Evolutionary conservation across 306 rosid genomes (phyloP).

Genomic region (barrel medic (Medicago truncatula)): MtrunA17r5.0-ANR NC_053045.1:63907501-63908000

Average conservation of each 20-base stretch:
- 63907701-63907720: too few species aligned
- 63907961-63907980: conserved; percentile 12
- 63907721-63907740: too few species aligned
- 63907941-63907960: background rate
- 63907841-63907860: conserved; percentile 81
- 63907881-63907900: background rate
- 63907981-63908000: conserved; percentile 65
- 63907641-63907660: too few species aligned
- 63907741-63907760: too few species aligned
- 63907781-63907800: background rate
- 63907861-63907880: conserved; percentile 67
- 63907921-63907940: background rate
- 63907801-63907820: background rate
- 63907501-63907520: background rate
- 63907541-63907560: background rate
- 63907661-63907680: too few species aligned
- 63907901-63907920: background rate
- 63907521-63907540: background rate
- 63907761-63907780: too few species aligned
- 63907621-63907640: background rate
- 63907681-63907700: too few species aligned
- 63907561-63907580: conserved; percentile 5
- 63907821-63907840: conserved; percentile 71
- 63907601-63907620: background rate
- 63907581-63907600: background rate